These are phyloP conservation scores for Cymbopogon citratus DNA, from an alignment of 176 grass and related monocot species.

Conservation along the genomic window DNA sequence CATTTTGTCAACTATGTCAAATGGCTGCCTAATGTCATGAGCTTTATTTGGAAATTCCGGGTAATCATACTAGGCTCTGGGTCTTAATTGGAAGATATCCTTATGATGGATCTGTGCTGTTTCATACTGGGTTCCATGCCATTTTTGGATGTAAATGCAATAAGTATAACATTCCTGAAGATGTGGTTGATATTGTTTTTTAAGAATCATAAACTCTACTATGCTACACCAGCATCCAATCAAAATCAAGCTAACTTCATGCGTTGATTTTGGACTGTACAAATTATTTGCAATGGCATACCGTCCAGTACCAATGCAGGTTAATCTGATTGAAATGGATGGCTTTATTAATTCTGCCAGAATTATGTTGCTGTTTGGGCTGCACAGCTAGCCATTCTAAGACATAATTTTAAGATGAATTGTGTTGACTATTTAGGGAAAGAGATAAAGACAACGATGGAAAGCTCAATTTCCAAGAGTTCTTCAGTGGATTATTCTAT, in stretches of 20 bases:
- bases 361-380: background rate
- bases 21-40: background rate
- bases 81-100: background rate
- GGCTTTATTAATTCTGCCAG: background rate
- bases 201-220: constrained; percentile 11
- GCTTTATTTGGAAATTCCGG: background rate
- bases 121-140: constrained; percentile 5
- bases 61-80: background rate
- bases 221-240: background rate
- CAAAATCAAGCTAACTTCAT: constrained; percentile 11
- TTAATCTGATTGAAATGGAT: constrained; percentile 9
- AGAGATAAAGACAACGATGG: constrained; percentile 89
- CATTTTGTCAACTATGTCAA: constrained; percentile 14
- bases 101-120: background rate
- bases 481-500: constrained; percentile 78
- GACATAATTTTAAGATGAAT: constrained; percentile 9
- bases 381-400: background rate
- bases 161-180: background rate
- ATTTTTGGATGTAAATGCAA: constrained; percentile 15
- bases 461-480: constrained; percentile 88
- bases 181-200: background rate
- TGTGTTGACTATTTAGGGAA: constrained; percentile 53
- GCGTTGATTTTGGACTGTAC: background rate
- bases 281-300: constrained; percentile 19
- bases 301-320: background rate